Percentiles rank a stretch among this genome's conserved stretches.
Conservation (phyloP, 179 eudicot species). For the Silene vulgaris region DNA sequence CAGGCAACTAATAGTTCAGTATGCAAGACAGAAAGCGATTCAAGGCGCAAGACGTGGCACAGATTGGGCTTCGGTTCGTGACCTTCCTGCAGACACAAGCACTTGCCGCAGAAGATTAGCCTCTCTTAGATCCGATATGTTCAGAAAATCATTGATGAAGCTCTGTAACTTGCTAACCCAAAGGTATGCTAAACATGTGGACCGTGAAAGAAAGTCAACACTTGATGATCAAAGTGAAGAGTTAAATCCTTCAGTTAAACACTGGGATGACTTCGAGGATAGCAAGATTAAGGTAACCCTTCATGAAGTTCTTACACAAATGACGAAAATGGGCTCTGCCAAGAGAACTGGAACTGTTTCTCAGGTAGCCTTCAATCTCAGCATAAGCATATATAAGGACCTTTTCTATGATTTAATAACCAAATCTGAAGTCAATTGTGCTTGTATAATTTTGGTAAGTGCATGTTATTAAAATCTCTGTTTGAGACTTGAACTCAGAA, state of each 20-base stretch:
- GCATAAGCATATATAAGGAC: constrained; percentile 16
- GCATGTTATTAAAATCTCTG: not conserved
- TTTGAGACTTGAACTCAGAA: not conserved
- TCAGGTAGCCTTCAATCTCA: constrained; percentile 33
- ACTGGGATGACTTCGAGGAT: constrained; percentile 74
- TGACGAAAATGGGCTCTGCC: constrained; percentile 40
- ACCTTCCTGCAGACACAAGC: constrained; percentile 71
- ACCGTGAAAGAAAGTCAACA: constrained; percentile 27
- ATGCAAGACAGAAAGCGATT: constrained; percentile 74
- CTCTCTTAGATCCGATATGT: constrained; percentile 43
- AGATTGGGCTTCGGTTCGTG: constrained; percentile 59
- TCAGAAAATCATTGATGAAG: constrained; percentile 63
- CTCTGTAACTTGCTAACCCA: constrained; percentile 69
- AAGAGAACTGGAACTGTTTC: constrained; percentile 37
- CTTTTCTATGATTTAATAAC: not conserved
- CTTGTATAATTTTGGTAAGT: not conserved
- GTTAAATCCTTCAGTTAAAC: constrained; percentile 25
- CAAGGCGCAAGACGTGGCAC: constrained; percentile 75
- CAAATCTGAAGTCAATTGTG: not conserved
- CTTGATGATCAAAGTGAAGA: constrained; percentile 30
- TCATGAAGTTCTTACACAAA: constrained; percentile 57
- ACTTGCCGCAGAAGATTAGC: constrained; percentile 78
- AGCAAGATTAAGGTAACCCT: constrained; percentile 46
- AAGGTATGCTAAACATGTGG: constrained; percentile 59
- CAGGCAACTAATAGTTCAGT: constrained; percentile 71